These are phyloP conservation scores for Cicer yamashitae DNA, from an alignment of 306 rosid species.

Conservation along the genomic window DNA sequence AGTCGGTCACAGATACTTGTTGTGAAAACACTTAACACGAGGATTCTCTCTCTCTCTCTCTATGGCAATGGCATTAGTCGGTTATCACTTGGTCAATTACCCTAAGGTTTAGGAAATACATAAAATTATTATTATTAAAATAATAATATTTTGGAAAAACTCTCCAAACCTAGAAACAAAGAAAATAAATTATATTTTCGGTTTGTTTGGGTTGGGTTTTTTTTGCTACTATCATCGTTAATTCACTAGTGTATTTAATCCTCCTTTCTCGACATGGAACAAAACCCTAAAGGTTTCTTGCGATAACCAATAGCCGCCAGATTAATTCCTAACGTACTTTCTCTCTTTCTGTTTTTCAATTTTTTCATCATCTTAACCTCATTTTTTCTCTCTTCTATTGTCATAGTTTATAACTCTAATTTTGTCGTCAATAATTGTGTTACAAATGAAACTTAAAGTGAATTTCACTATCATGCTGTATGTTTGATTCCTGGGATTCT, in stretches of 20 bases:
- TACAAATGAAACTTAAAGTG: too few species aligned
- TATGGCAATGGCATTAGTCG: conserved; percentile 4
- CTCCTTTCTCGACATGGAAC: conserved; percentile 52
- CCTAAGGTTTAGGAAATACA: conserved; percentile 32
- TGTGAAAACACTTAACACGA: neutral
- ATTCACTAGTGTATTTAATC: conserved; percentile 55
- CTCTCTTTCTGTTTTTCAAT: neutral
- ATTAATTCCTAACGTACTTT: conserved; percentile 49
- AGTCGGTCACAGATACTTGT: neutral
- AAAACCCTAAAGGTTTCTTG: conserved; percentile 97
- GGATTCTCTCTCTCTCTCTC: neutral
- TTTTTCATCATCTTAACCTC: neutral
- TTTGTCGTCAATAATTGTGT: neutral
- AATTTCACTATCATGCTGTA: too few species aligned
- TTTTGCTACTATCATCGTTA: neutral
- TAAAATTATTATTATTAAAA: neutral
- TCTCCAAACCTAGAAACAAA: too few species aligned
- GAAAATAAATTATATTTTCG: too few species aligned
- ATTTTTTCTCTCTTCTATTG: neutral
- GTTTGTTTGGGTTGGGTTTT: conserved; percentile 26
- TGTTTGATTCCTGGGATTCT: neutral
- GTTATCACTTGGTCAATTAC: conserved; percentile 33
- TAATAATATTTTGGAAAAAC: too few species aligned
- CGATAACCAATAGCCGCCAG: conserved; percentile 79
- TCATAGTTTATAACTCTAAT: conserved; percentile 4